Conservation (phyloP, 257 asterid species). For the Plantago ovata region DNA sequence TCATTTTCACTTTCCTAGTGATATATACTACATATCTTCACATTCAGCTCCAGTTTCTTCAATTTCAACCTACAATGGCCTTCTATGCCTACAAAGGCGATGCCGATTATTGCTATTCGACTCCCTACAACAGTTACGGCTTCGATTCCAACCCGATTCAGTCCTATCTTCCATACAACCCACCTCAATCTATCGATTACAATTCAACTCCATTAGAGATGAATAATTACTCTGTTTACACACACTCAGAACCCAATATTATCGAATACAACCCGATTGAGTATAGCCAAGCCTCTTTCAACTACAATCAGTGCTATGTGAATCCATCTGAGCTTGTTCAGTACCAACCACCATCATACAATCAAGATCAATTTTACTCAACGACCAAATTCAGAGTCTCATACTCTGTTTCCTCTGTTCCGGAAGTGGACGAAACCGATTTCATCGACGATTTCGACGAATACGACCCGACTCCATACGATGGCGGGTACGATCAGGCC, state of each 20-base stretch:
- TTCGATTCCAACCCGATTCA: slow-evolving; percentile 23
- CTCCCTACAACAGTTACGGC: slow-evolving; percentile 31
- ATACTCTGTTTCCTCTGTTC: slow-evolving; percentile 22
- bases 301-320: slow-evolving; percentile 20
- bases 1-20: background rate
- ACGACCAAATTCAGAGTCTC: slow-evolving; percentile 32
- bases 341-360: slow-evolving; percentile 26
- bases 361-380: slow-evolving; percentile 19
- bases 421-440: background rate
- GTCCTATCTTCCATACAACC: slow-evolving; percentile 13
- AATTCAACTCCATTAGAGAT: slow-evolving; percentile 11
- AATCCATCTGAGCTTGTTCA: too few species aligned
- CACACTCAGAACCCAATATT: slow-evolving; percentile 20
- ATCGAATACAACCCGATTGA: slow-evolving; percentile 17
- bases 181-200: background rate
- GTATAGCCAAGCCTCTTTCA: slow-evolving; percentile 5
- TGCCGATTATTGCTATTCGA: slow-evolving; percentile 32
- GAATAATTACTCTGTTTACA: slow-evolving; percentile 27
- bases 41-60: background rate
- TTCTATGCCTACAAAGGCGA: slow-evolving; percentile 43
- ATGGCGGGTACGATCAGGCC: slow-evolving; percentile 61
- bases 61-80: slow-evolving; percentile 35
- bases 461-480: slow-evolving; percentile 71
- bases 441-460: slow-evolving; percentile 45
- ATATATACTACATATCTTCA: background rate